These are phyloP conservation scores for Rosa lucieae DNA, from an alignment of 306 rosid species.

Conservation along the genomic window DNA sequence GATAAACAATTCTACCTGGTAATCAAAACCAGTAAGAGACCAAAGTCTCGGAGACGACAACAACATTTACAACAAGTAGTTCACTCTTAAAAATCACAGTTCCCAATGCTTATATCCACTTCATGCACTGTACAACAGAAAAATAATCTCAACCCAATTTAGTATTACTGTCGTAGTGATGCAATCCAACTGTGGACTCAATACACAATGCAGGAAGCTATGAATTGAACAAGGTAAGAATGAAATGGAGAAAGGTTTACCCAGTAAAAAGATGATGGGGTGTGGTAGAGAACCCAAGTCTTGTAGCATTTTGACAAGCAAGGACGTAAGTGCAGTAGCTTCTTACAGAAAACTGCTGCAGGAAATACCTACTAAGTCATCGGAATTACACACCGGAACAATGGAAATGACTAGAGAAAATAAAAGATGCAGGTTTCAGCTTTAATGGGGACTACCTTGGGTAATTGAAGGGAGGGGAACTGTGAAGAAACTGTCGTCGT, in stretches of 20 bases:
- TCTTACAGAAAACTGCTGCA: background rate
- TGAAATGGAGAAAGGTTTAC: background rate
- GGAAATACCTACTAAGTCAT: background rate
- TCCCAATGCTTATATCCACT: background rate
- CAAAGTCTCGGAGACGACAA: background rate
- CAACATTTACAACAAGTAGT: background rate
- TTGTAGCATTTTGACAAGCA: background rate
- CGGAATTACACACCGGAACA: background rate
- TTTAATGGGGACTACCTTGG: background rate
- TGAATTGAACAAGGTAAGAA: background rate
- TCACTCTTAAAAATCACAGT: background rate
- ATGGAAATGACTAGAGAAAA: background rate
- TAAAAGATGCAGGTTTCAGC: background rate
- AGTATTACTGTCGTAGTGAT: background rate
- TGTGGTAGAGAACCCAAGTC: background rate
- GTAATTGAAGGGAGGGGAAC: background rate
- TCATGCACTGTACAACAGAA: background rate
- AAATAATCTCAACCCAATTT: background rate
- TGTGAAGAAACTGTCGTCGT: conserved; percentile 2
- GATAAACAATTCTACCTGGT: background rate
- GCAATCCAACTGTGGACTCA: background rate
- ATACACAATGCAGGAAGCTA: background rate
- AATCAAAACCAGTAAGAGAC: conserved; percentile 3
- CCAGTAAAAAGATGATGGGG: background rate
- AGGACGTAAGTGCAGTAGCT: background rate